Conservation (phyloP, 352 stramenopile species). For the Pythium insidiosum region DNA sequence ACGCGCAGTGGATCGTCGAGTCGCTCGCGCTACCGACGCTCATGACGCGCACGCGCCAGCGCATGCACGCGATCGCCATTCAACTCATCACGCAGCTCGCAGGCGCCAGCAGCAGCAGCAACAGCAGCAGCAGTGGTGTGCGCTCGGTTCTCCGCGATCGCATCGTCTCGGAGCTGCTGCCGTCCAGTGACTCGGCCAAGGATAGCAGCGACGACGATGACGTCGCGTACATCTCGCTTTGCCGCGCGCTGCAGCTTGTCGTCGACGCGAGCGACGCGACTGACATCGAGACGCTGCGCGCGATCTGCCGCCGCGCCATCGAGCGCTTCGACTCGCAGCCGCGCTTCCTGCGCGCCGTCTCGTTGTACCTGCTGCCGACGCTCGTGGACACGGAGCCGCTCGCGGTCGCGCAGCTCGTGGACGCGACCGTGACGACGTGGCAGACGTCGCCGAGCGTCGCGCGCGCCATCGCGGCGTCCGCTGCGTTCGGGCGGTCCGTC, state of each 20-base stretch:
- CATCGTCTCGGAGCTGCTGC: constrained; percentile 8
- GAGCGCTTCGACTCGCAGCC: constrained; percentile 24
- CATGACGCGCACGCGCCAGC: constrained; percentile 5
- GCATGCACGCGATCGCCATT: constrained; percentile 15
- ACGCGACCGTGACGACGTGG: constrained; percentile 12
- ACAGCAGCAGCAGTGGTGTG: too few relatives aligned
- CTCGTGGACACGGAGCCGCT: constrained; percentile 15
- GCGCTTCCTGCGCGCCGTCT: constrained; percentile 37
- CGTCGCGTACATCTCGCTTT: constrained; percentile 36
- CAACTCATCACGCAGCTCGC: constrained; percentile 9
- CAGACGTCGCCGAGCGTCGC: constrained; percentile 5
- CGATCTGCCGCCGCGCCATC: constrained; percentile 33
- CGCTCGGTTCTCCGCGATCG: constrained; percentile 9
- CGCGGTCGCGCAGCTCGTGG: constrained; percentile 7
- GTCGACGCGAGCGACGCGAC: constrained; percentile 8
- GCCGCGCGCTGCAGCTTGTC: constrained; percentile 31
- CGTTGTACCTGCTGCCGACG: constrained; percentile 34
- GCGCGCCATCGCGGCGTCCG: not conserved
- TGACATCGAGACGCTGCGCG: constrained; percentile 9
- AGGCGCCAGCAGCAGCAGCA: constrained; percentile 3
- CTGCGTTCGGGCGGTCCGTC: constrained; percentile 4
- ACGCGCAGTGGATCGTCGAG: constrained; percentile 16
- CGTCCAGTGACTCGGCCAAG: not conserved
- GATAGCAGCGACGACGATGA: constrained; percentile 1
- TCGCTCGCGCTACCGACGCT: constrained; percentile 14